Base-by-base conservation (phyloP, 2,329 filamentous ascomycete genomes). In the Amylocarpus encephaloides region DNA sequence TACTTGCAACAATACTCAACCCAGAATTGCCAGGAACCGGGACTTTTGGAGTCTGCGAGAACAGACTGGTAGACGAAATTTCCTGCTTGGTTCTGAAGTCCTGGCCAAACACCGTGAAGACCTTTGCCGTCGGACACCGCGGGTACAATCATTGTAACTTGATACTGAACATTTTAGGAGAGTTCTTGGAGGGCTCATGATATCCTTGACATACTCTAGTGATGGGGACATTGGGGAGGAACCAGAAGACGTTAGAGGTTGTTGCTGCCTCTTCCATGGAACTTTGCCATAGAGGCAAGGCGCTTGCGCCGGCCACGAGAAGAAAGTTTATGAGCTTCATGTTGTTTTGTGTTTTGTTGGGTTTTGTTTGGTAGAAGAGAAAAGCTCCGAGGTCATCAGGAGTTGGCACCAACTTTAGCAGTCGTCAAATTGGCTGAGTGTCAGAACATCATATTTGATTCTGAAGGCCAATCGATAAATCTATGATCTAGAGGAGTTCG, bases 1-100 rank as follows among this genome's bases (percentile, higher is more conserved):
- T 50, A 59, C 55, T 55, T 55, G 55, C 57, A 59, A 35, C 54
- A 58, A 40, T 58, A 57, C 34, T 59, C 57, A 15, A 59, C 54
- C 40, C 51, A 59, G 46, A 59, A 58, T 15, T 53, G 29, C 56
- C 56, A 59, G 16, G 51, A 41, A 12, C 59, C 59, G 18, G 51
- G 26, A 5, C 43, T 43, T n/a, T 55, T 54, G 6, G 55, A 54
- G 39, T 60, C 56, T 32, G 48, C 54, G 18, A 60, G 40, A 12
- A 55, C 54, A 26, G 49, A 59, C 34, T 60, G 57, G 29, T 54
- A 59, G 4, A 55, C 52, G 43, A 55, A 59, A 9, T 13, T 34
- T 11, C 35, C 46, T 13, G 39, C 39, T 16, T 52, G 43, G 9
- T 58, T 61, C 19, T 56, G 49, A 26, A 59, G 48, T 1, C 57